Evolutionary conservation across 2,329 filamentous ascomycete species (phyloP), one percentile per base, ranked within the genome.

Genomic region (Acephala macrosclerotiorum): DNA sequence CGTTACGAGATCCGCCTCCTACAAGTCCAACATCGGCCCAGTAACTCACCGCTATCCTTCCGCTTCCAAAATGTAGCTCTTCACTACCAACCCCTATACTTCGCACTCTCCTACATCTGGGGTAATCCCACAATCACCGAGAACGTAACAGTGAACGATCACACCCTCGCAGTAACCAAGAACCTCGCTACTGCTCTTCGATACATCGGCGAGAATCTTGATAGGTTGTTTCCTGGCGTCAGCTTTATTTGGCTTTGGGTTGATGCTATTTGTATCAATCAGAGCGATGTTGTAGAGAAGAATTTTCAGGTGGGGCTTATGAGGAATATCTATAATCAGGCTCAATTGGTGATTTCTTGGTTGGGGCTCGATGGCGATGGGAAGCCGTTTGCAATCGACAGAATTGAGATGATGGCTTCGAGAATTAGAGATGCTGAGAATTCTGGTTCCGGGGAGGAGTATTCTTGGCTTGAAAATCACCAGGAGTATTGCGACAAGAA

Each of bases 101-200:
- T 33, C 33, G 59, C 59, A 14, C 59, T 61, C 26, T 61, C 59
- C 9, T 61, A 61, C 33, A 47, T 61, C 38, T 61, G 59, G 59
- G 59, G 59, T n/a, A 45, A 61, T 29, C 25, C 59, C 20, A 53
- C 59, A 16, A 55, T 53, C 47, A 61, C 59, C 47, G 47, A 53
- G 45, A 33, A 53, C 29, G 45, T 61, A 5, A 49, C 49, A 11
- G 42, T 53, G 14, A 55, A 61, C 38, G 59, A 45, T 18, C n/a
- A 22, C 35, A n/a, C 59, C n/a, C 35, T 61, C 35, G 8, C 42
- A 12, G 59, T 61, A 26, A 61, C 45, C n/a, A 38, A 40, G 40
- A 62, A 62, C 49, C 45, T 62, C 18, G 60, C 60, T 14, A 29
- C 14, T 20, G 60, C 49, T n/a, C 49, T 62, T 4, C 33, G 45